These are phyloP conservation scores for Mycena sp. DNA, from an alignment of 1,284 basidiomycete genomes.

Conservation along the genomic window DNA sequence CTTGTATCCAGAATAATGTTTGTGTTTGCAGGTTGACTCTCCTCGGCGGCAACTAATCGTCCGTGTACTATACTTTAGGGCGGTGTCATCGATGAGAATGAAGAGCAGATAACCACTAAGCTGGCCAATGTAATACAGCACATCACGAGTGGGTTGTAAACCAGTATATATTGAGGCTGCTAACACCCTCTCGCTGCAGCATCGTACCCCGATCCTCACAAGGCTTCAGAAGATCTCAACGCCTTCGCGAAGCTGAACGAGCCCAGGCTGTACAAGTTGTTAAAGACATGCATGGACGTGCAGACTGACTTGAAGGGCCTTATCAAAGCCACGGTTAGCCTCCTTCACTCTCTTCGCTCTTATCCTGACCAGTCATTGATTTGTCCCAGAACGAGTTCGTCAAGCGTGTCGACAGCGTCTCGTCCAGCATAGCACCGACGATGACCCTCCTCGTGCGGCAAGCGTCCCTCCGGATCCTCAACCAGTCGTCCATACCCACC, in stretches of 20 bases:
- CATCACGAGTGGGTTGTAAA: conserved; percentile 61
- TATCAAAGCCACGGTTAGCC: conserved; percentile 78
- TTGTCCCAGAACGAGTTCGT: conserved; percentile 77
- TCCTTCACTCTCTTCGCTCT: conserved; percentile 33
- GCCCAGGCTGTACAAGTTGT: conserved; percentile 83
- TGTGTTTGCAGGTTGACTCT: conserved; percentile 34
- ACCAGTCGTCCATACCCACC: conserved; percentile 86
- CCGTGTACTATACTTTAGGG: conserved; percentile 73
- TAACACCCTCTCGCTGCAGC: conserved; percentile 42
- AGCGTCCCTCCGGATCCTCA: conserved; percentile 79
- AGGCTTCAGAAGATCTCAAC: conserved; percentile 82
- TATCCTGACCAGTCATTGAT: background rate
- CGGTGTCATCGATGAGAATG: conserved; percentile 85
- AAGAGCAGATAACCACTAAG: conserved; percentile 66
- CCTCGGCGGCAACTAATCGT: conserved; percentile 4
- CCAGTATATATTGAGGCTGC: conserved; percentile 16
- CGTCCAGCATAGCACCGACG: conserved; percentile 70
- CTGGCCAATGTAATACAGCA: conserved; percentile 66
- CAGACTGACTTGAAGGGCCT: conserved; percentile 86
- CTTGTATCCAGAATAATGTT: conserved; percentile 85
- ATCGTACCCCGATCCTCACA: conserved; percentile 75
- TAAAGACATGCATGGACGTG: conserved; percentile 84
- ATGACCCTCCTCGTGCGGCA: conserved; percentile 80
- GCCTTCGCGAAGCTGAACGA: conserved; percentile 92
- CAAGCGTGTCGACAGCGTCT: conserved; percentile 78